Evolutionary conservation across 805 yeast genomes (phyloP), one percentile per base, ranked within the genome.

Genomic region (Ogataea trehaloabstinens): DNA sequence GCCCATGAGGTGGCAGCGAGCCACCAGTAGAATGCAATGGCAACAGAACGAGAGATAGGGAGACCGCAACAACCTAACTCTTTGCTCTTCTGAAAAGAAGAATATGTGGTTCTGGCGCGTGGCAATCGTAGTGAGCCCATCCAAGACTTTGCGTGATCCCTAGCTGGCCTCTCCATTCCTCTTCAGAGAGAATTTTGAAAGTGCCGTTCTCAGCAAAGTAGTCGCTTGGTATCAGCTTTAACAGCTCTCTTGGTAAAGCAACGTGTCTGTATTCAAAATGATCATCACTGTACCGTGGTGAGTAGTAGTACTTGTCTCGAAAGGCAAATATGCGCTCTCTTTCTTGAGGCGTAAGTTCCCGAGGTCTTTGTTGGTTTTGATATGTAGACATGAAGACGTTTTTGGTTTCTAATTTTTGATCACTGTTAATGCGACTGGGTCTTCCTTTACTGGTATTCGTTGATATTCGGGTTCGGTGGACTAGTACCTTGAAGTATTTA

Each of bases 61-160:
- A n/a, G n/a, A 8, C 25, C 15, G 8, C 13, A 8, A 7, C 16
- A 25, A 28, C 24, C 43, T 34, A 48, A 31, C 53, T 45, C 35
- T 56, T 58, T 15, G 85, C 77, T 55, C 90, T 74, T 64, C 85
- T 84, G 67, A 93, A 93, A 44, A 93, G 71, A 45, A 93, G 68
- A 44, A 93, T 93, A 60, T 93, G 99, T 19, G 99, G 99, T 64
- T 93, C 99, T 31, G 99, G 99, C 1, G 98, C 85, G 61, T 93
- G 99, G 29, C 96, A 90, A 56, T 93, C 99, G 58, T 91, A 93
- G 63, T 93, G 99, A 38, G 76, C 93, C 99, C 99, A 93, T 1
- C 99, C 99, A 44, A 93, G 70, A 25, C 95, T 85, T 63, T 93
- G 99, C 5, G 98, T 93, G 55, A 93, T 89, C 2, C 99, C 99